Base-by-base conservation (phyloP, 1,139 yeast species). In the Protomyces inouyei region DNA sequence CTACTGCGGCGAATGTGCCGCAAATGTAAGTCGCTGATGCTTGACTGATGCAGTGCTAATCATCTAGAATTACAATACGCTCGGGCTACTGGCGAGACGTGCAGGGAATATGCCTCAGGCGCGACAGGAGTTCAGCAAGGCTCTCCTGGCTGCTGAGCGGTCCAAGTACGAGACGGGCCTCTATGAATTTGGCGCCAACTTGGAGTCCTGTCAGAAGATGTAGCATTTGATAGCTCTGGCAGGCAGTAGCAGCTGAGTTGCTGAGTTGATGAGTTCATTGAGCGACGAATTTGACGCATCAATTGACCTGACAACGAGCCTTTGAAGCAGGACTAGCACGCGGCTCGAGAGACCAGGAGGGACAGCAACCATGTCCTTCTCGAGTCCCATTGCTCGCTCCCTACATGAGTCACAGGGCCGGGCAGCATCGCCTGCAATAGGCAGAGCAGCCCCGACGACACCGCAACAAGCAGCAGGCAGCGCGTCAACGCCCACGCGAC, bases 1-100 rank as follows among this genome's bases (percentile, higher is more conserved):
- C 12, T 59, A 52, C 12, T 59, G 63, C 32, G 16, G 43, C 21
- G 63, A 59, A 52, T 59, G 63, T 32, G 63, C 63, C 36, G 63
- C 57, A 3, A 59, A 52, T 8, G 48, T 43, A 21, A 4, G 48
- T 23, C 23, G 3, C 48, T 43, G 12, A 5, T 1, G 12, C 23
- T 43, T n/a, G 43, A 16, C 1, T 3, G 8, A 1, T 38, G 16
- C 10, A 38, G n/a, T 18, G 23, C 21, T 18, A 16, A 18, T 10
- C 21, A 9, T 16, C 48, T 43, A 43, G 48, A 59, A 52, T 32
- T 36, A 59, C 43, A 59, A 59, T 36, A 59, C 45, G 16, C 53
- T 59, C 3, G 63, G 63, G 3, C 52, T 59, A 2, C 28, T 59
- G 43, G 36, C 35, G 32, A 32, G 25, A 43, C 36, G 43, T n/a